Conservation (phyloP, 2,329 filamentous ascomycete species). For the Botrytis paeoniae region DNA sequence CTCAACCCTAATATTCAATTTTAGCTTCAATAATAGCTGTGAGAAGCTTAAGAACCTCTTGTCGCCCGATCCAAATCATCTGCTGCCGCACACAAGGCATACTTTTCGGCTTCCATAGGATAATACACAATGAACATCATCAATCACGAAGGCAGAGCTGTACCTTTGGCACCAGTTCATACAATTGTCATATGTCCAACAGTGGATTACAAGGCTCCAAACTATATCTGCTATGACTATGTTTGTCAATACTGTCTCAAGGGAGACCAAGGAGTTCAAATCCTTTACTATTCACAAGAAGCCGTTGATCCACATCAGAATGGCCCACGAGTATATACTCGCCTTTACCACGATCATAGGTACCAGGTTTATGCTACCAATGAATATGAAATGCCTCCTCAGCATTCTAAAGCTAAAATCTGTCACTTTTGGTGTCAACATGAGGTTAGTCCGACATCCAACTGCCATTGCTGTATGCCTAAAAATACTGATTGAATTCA, state of each 20-base stretch:
- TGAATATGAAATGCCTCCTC: background rate
- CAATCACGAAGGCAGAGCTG: too few relatives aligned
- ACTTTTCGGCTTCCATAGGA: background rate
- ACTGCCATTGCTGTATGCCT: too few relatives aligned
- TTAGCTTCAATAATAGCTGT: background rate
- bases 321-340: background rate
- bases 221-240: background rate
- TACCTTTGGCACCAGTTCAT: background rate
- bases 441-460: background rate
- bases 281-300: background rate
- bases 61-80: background rate
- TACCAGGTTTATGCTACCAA: background rate
- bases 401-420: background rate
- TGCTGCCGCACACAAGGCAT: background rate
- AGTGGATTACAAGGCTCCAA: background rate
- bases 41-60: background rate
- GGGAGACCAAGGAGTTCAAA: background rate
- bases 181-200: background rate
- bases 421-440: conserved; percentile 7
- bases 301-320: background rate
- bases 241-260: background rate
- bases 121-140: background rate
- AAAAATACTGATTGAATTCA: background rate
- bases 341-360: background rate
- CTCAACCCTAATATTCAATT: too few relatives aligned